These are phyloP conservation scores for Barnettozyma sp. DNA, from an alignment of 805 yeast species.

Conservation along the genomic window DNA sequence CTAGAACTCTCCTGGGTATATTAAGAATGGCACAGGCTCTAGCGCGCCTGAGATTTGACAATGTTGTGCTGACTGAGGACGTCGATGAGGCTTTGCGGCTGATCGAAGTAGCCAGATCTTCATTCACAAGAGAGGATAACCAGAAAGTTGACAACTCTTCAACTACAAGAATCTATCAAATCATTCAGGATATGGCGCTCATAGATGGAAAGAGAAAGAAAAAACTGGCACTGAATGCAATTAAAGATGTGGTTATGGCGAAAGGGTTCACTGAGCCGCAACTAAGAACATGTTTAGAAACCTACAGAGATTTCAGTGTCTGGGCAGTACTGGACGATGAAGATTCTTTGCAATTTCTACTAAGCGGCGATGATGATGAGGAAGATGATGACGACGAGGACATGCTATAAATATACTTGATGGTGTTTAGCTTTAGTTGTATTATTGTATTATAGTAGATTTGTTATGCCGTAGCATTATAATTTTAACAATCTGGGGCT, in stretches of 20 bases:
- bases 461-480: neutral
- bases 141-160: constrained; percentile 54
- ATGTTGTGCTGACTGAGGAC: constrained; percentile 64
- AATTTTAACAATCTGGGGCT: too few species aligned
- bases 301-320: constrained; percentile 63
- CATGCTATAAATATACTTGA: too few species aligned
- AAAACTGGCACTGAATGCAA: constrained; percentile 36
- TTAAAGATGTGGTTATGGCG: constrained; percentile 60
- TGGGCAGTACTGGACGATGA: constrained; percentile 67
- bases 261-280: constrained; percentile 82
- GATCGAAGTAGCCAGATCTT: constrained; percentile 78
- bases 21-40: constrained; percentile 90
- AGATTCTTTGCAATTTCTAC: constrained; percentile 51
- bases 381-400: constrained; percentile 5
- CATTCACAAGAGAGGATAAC: constrained; percentile 50
- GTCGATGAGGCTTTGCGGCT: constrained; percentile 94
- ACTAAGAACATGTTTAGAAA: constrained; percentile 65
- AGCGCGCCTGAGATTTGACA: constrained; percentile 80
- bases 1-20: constrained; percentile 88
- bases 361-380: constrained; percentile 20
- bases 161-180: constrained; percentile 62
- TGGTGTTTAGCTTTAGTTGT: too few species aligned
- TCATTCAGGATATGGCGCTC: constrained; percentile 54
- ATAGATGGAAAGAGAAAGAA: constrained; percentile 28
- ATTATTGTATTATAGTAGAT: neutral